Evolutionary conservation across 257 asterid species (phyloP).

Genomic region (Avicennia marina): DNA sequence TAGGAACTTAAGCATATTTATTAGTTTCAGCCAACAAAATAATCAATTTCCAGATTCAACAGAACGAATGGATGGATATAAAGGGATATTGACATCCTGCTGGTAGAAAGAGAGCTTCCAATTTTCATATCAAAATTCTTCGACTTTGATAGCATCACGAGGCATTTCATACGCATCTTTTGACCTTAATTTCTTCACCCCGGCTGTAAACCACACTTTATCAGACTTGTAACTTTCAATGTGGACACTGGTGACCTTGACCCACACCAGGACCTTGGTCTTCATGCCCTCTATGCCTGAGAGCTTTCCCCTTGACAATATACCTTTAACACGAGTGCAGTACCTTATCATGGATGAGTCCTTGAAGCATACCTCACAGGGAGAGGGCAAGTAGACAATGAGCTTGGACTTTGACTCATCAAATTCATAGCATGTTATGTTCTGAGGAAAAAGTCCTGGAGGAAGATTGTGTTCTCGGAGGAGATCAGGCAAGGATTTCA

Average conservation of each 20-base stretch:
- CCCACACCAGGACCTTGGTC: constrained; percentile 91
- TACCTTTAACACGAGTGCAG: constrained; percentile 71
- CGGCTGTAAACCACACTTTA: constrained; percentile 86
- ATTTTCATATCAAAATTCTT: constrained; percentile 47
- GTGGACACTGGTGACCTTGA: constrained; percentile 53
- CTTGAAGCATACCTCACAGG: constrained; percentile 81
- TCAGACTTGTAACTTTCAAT: constrained; percentile 79
- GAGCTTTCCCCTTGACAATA: constrained; percentile 79
- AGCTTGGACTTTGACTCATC: constrained; percentile 65
- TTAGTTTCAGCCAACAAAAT: not conserved
- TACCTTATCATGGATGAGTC: constrained; percentile 72
- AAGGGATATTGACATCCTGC: not conserved
- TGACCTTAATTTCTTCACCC: constrained; percentile 80
- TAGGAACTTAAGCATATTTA: not conserved
- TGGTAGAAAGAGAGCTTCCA: not conserved
- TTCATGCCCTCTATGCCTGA: constrained; percentile 81
- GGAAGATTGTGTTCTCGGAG: constrained; percentile 84
- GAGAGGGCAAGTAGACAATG: constrained; percentile 60
- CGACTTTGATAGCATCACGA: constrained; percentile 50
- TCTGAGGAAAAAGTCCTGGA: constrained; percentile 80
- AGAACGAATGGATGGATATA: not conserved
- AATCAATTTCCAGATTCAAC: constrained; percentile 2
- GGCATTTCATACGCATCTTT: constrained; percentile 79
- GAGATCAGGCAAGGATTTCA: constrained; percentile 60
- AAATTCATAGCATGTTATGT: constrained; percentile 74